These are phyloP conservation scores for Metschnikowia shivogae DNA, from an alignment of 805 yeast genomes.

Conservation along the genomic window DNA sequence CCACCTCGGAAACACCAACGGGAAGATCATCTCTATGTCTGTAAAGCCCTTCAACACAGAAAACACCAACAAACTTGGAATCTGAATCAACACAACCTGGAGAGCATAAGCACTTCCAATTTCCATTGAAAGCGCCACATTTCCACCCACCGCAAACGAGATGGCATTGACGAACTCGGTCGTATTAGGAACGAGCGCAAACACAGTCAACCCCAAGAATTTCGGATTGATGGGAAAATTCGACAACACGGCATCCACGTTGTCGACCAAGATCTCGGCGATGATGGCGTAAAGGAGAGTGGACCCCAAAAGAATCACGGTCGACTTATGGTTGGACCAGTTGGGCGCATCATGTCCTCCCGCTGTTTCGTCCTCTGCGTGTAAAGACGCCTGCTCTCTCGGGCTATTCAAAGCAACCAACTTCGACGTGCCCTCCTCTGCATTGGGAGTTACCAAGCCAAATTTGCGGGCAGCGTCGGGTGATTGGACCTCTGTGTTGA, in stretches of 20 bases:
- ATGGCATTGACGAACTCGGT: slow-evolving; percentile 96
- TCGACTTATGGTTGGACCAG: slow-evolving; percentile 85
- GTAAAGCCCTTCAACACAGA: slow-evolving; percentile 49
- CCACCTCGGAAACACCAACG: slow-evolving; percentile 93
- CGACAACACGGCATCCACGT: slow-evolving; percentile 81
- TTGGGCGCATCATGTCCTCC: slow-evolving; percentile 96
- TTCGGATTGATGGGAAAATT: slow-evolving; percentile 84
- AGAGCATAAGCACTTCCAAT: slow-evolving; percentile 97
- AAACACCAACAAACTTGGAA: slow-evolving; percentile 82
- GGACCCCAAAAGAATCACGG: slow-evolving; percentile 76
- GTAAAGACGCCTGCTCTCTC: neutral
- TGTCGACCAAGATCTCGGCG: slow-evolving; percentile 90
- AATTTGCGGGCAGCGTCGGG: neutral
- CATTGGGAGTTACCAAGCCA: neutral
- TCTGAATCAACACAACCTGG: slow-evolving; percentile 90
- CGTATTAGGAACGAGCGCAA: slow-evolving; percentile 94
- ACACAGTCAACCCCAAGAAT: slow-evolving; percentile 86
- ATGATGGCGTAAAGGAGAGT: slow-evolving; percentile 86
- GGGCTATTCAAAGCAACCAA: neutral
- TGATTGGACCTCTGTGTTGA: neutral
- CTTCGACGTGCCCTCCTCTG: slow-evolving; percentile 1
- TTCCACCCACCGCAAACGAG: slow-evolving; percentile 93
- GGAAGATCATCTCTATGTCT: slow-evolving; percentile 51
- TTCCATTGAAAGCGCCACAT: slow-evolving; percentile 94
- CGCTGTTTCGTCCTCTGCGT: neutral